phyloP scores from a whole-genome alignment of 495 filamentous ascomycete species.

The Parathielavia appendiculata region DNA sequence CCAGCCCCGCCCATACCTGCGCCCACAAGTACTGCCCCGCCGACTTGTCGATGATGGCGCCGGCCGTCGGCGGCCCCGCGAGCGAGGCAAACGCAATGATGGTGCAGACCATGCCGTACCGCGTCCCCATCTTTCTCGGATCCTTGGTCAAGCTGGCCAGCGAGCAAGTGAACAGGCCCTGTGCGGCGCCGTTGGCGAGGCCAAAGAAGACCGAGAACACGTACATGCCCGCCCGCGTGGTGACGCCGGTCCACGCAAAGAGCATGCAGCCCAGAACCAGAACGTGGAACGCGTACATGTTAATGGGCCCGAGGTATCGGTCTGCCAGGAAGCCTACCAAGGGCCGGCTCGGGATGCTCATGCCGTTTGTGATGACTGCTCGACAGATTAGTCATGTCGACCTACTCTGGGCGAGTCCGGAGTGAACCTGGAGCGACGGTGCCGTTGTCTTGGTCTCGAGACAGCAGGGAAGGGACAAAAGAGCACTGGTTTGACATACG shows the following conservation, averaged over 20 bases:
- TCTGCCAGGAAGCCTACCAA: constrained; percentile 40
- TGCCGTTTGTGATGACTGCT: constrained; percentile 37
- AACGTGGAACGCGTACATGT: constrained; percentile 31
- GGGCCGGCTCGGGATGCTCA: constrained; percentile 37
- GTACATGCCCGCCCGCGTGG: constrained; percentile 36
- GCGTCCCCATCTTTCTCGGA: constrained; percentile 39
- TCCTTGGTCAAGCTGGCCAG: constrained; percentile 39
- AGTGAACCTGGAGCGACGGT: too few relatives aligned
- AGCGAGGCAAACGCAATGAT: constrained; percentile 38
- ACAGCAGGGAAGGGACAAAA: too few relatives aligned
- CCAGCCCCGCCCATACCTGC: constrained; percentile 40
- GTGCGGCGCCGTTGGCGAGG: constrained; percentile 35
- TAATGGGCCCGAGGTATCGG: constrained; percentile 37
- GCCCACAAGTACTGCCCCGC: constrained; percentile 36
- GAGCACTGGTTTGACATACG: not conserved
- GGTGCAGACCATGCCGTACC: constrained; percentile 45
- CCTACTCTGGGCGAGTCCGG: too few relatives aligned
- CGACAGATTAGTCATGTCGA: too few relatives aligned
- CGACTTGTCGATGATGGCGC: constrained; percentile 40
- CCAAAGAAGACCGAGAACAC: constrained; percentile 41
- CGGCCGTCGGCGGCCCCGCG: constrained; percentile 41
- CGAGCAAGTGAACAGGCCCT: constrained; percentile 36
- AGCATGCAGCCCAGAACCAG: constrained; percentile 31
- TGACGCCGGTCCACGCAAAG: constrained; percentile 40
- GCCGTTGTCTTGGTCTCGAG: too few relatives aligned